Evolutionary conservation across 345 rosid species (phyloP).

Genomic region (Cardiospermum halicacabum): DNA sequence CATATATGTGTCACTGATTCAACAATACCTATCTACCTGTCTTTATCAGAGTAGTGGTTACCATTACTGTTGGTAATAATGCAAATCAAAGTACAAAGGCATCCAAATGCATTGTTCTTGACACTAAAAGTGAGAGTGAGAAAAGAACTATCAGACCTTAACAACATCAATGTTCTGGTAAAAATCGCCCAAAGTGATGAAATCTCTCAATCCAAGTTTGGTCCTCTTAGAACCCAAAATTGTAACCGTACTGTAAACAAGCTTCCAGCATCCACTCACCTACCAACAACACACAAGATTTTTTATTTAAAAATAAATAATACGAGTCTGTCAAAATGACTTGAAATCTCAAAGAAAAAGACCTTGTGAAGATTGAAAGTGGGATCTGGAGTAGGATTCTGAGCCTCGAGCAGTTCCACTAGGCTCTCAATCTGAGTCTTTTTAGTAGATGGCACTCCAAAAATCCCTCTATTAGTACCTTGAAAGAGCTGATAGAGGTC

Average conservation of each 20-base stretch:
- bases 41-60: too few species aligned
- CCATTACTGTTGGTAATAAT: too few species aligned
- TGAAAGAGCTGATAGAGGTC: slow-evolving; percentile 38
- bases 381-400: slow-evolving; percentile 78
- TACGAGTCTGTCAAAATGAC: not conserved
- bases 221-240: slow-evolving; percentile 79
- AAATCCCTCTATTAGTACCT: slow-evolving; percentile 81
- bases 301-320: too few species aligned
- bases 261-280: slow-evolving; percentile 82
- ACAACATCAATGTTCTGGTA: slow-evolving; percentile 65
- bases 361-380: slow-evolving; percentile 60
- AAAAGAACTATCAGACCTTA: slow-evolving; percentile 38
- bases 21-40: too few species aligned
- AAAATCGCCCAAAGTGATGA: slow-evolving; percentile 72
- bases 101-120: too few species aligned
- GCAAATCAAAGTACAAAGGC: too few species aligned
- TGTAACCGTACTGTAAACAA: slow-evolving; percentile 71
- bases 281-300: slow-evolving; percentile 27
- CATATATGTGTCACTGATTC: too few species aligned
- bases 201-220: slow-evolving; percentile 78
- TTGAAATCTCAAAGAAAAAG: not conserved
- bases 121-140: not conserved
- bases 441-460: slow-evolving; percentile 63
- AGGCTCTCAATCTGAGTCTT: slow-evolving; percentile 56
- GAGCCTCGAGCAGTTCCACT: slow-evolving; percentile 62